Base-by-base conservation (phyloP, 179 eudicot genomes). In the Drosera spatulata region DNA sequence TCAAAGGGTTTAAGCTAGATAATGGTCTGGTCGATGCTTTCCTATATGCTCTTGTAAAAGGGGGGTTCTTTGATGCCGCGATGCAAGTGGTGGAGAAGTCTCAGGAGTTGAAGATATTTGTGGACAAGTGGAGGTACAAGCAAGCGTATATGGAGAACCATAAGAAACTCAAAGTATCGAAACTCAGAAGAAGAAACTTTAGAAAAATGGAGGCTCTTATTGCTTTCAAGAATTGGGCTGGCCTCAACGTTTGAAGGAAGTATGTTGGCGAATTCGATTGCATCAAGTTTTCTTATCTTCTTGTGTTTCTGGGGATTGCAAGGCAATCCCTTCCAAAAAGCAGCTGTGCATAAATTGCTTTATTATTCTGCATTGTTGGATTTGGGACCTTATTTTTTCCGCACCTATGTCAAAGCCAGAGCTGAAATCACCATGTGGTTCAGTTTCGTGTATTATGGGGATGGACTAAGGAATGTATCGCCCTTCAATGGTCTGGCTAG, bases 201-300 rank as follows among this genome's bases (percentile, higher is more conserved):
- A 80, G 73, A 65, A 88, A 88, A 75, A 80, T 86, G 96, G 98
- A 88, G 72, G 87, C 95, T 13, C 64, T 91, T 50, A 71, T 88
- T 76, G 96, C 98, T 63, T 91, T 91, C 55, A 84, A 81, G 75
- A 86, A 88, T 61, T 91, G 98, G 98, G 98, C 85, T 40, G 98
- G 98, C 71, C 74, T 91, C 73, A 91, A 73, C 67, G 69, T 80
- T 7, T 84, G 77, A 84, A 71, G 33, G 33, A 22, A 22, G 33
- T 22, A 22, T 22, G 33, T 22, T 22, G 33, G 0, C 33, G 33
- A 22, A 22, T 22, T 22, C 33, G 33, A 22, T 22, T 22, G 33
- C 33, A 22, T 22, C 33, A 22, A 22, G 33, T 22, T 22, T 22
- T 22, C 33, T 22, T 22, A 22, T 22, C 33, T 22, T 22, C 33